phyloP scores from a whole-genome alignment of 805 yeast species.

The Candida golubevii region DNA sequence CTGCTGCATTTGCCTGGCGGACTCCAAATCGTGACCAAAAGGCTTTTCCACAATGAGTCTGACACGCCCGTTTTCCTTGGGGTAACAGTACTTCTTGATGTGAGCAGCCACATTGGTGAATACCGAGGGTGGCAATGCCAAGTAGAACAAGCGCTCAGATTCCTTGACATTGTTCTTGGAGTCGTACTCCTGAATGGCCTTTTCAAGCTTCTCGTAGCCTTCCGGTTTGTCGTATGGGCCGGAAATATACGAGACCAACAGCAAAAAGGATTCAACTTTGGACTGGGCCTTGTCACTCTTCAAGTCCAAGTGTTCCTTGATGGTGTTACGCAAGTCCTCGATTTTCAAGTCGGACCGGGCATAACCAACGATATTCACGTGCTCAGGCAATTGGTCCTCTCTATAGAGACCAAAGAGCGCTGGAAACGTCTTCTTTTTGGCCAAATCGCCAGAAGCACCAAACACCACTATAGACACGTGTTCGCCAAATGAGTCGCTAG shows the following conservation, averaged over 20 bases:
- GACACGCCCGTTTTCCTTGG: conserved; percentile 49
- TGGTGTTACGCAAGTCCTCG: conserved; percentile 64
- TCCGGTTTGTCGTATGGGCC: conserved; percentile 80
- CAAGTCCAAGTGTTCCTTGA: conserved; percentile 55
- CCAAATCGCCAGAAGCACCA: conserved; percentile 94
- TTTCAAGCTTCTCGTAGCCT: conserved; percentile 60
- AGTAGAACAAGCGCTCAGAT: conserved; percentile 81
- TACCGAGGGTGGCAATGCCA: conserved; percentile 93
- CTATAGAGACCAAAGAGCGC: conserved; percentile 65
- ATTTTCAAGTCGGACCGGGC: conserved; percentile 76
- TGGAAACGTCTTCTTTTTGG: conserved; percentile 92
- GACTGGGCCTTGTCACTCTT: conserved; percentile 40
- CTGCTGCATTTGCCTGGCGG: conserved; percentile 72
- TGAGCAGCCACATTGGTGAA: conserved; percentile 75
- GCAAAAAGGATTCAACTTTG: conserved; percentile 60
- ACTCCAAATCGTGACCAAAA: conserved; percentile 85
- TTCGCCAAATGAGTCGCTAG: conserved; percentile 48
- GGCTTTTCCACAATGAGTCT: conserved; percentile 95
- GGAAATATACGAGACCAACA: conserved; percentile 59
- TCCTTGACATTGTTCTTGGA: conserved; percentile 34
- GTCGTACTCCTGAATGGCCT: conserved; percentile 59
- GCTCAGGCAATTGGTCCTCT: conserved; percentile 67
- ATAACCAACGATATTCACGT: conserved; percentile 80
- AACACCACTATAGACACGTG: conserved; percentile 74
- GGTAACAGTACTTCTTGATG: conserved; percentile 63